A percentile compares a stretch with the other conserved stretches of the same genome.
Conservation (phyloP, 2,329 filamentous ascomycete genomes). For the Fusarium hostae region DNA sequence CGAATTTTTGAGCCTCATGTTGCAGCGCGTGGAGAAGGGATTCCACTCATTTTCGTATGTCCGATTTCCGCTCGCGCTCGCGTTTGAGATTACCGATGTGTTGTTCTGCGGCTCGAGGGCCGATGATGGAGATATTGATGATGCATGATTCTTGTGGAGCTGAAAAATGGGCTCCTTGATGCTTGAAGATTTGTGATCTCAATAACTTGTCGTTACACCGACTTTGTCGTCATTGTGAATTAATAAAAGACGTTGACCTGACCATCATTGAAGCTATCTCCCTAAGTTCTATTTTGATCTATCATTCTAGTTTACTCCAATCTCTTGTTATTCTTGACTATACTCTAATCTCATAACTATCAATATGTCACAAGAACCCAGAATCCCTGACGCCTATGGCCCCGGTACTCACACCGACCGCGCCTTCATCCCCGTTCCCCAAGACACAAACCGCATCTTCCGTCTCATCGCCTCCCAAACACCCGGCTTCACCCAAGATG, state of each 20-base stretch:
- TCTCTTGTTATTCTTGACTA: neutral
- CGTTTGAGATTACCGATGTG: neutral
- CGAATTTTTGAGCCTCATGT: neutral
- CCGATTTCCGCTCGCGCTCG: conserved; percentile 15
- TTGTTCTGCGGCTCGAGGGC: neutral
- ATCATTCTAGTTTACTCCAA: neutral
- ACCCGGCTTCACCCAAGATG: conserved; percentile 8
- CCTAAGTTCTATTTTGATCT: neutral
- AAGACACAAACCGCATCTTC: conserved; percentile 17
- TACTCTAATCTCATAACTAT: neutral
- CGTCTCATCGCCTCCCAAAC: conserved; percentile 15
- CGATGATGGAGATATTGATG: neutral
- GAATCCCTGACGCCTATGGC: conserved; percentile 7
- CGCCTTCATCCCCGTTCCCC: neutral
- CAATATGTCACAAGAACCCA: conserved; percentile 14
- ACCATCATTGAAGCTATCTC: neutral
- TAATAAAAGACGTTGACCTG: neutral
- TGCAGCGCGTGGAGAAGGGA: neutral
- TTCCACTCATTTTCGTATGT: neutral
- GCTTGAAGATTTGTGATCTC: neutral
- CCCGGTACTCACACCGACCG: conserved; percentile 12
- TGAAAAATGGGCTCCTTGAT: neutral
- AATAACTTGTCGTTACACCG: neutral
- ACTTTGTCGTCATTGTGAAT: neutral
- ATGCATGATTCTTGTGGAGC: neutral